Evolutionary conservation across 176 grass and related monocot genomes (phyloP), one percentile per base, ranked within the genome.

Genomic region (Poa pratensis): DNA sequence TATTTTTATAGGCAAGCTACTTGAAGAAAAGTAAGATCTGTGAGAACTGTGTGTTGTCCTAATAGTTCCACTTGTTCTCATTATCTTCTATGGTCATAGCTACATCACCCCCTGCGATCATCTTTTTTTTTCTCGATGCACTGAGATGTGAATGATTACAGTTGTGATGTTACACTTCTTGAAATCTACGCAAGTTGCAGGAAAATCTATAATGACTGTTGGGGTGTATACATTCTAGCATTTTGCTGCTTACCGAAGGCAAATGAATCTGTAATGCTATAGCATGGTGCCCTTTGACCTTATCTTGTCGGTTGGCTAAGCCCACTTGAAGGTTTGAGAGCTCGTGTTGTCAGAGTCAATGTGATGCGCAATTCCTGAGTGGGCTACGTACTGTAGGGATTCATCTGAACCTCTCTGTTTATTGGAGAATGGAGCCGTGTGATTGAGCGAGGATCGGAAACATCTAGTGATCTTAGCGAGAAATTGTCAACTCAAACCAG

Each of bases 251-350:
- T 86, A 52, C 73, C 8, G 48, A 82, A 67, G 73, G 74, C 63
- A 67, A 76, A 69, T 51, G 16, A 35, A 57, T 86, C 58, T 52
- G 6, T 35, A 57, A 86, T 76, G 11, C 52, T 86, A 23, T 80
- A 57, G 5, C 53, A 32, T 75, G 86, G 88, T 93, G 88, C 50
- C 58, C 50, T 87, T 92, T 92, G 93, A 95, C 93, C 88, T 94
- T 91, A 93, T 95, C 88, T 74, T 93, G 90, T 95, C 84, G 82
- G 90, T 92, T 85, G 83, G 91, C 83, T 82, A 78, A 87, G 84
- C 22, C 86, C 89, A 89, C 81, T 87, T 85, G 80, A 80, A 71
- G 77, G 75, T 82, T 83, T 74, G 64, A 67, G 27, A 82, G 23
- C 40, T 61, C 11, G 43, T 74, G 48, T 46, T 63, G 70, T 85